Evolutionary conservation across 2,329 filamentous ascomycete species (phyloP).

Genomic region (Basipetospora chlamydospora): DNA sequence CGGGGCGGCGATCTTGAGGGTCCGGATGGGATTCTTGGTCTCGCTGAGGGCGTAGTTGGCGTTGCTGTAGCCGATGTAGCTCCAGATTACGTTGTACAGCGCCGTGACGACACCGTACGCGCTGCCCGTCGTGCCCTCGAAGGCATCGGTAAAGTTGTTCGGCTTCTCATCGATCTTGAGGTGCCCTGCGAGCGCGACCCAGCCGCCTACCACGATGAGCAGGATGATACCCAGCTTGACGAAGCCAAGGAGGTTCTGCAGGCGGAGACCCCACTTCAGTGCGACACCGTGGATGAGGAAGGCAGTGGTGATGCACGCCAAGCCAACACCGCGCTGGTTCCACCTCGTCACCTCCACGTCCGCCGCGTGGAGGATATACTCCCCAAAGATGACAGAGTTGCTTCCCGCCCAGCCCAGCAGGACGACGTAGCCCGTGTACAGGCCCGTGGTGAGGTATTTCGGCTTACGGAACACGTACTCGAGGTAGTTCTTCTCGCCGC

Average conservation of each 20-base stretch:
- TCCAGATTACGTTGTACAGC: slow-evolving; percentile 59
- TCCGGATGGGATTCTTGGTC: slow-evolving; percentile 49
- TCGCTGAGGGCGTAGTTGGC: slow-evolving; percentile 53
- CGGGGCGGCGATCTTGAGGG: slow-evolving; percentile 50
- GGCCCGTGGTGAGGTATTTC: slow-evolving; percentile 42
- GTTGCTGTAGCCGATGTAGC: slow-evolving; percentile 54
- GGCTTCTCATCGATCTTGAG: slow-evolving; percentile 42
- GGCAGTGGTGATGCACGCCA: slow-evolving; percentile 51
- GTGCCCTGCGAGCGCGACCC: slow-evolving; percentile 45
- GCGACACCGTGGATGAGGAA: slow-evolving; percentile 51
- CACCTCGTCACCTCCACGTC: slow-evolving; percentile 46
- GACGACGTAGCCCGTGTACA: slow-evolving; percentile 47
- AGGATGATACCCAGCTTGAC: slow-evolving; percentile 53
- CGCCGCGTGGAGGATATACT: slow-evolving; percentile 54
- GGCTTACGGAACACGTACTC: slow-evolving; percentile 49
- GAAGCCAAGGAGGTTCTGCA: slow-evolving; percentile 50
- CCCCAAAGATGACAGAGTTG: slow-evolving; percentile 56
- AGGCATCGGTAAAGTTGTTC: slow-evolving; percentile 48
- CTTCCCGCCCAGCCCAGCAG: slow-evolving; percentile 51
- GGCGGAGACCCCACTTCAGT: slow-evolving; percentile 50
- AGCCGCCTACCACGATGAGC: slow-evolving; percentile 50
- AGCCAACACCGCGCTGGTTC: slow-evolving; percentile 52
- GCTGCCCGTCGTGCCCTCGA: slow-evolving; percentile 50
- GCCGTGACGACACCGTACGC: slow-evolving; percentile 56
- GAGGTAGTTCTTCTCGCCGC: slow-evolving; percentile 54